These are phyloP conservation scores for Cyclotella kingstonii DNA, from an alignment of 108 stramenopile species.

Conservation along the genomic window DNA sequence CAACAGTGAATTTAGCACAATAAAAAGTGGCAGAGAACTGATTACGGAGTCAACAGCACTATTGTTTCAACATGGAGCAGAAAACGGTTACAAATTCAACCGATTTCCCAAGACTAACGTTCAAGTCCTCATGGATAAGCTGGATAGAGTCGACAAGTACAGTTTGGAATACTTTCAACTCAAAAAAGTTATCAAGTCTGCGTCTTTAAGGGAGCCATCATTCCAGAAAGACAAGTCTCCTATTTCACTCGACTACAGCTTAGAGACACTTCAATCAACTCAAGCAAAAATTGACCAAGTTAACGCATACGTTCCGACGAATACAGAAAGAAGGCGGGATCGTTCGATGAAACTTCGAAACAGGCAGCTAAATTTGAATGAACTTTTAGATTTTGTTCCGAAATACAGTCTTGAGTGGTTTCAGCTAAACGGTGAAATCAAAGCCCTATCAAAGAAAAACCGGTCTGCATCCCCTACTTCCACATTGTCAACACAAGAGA, in stretches of 20 bases:
- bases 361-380: constrained; percentile 1
- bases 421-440: constrained; percentile 17
- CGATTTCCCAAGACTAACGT: background rate
- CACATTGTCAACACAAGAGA: too few relatives aligned
- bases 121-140: background rate
- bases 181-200: background rate
- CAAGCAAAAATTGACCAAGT: too few relatives aligned
- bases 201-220: background rate
- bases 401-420: constrained; percentile 29
- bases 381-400: constrained; percentile 12
- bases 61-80: background rate
- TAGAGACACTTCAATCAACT: background rate
- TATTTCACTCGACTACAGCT: too few relatives aligned
- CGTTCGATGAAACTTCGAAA: constrained; percentile 3
- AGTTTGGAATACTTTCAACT: constrained; percentile 15
- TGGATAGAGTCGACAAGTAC: background rate
- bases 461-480: too few relatives aligned
- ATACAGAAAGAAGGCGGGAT: background rate
- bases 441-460: constrained; percentile 6
- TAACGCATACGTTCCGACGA: background rate
- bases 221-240: background rate
- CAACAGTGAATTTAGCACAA: background rate
- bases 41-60: background rate
- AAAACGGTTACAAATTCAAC: too few relatives aligned
- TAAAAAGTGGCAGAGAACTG: background rate